Evolutionary conservation across 371 early-diverging fungal genomes (phyloP).

Genomic region (Apophysomyces sp.): DNA sequence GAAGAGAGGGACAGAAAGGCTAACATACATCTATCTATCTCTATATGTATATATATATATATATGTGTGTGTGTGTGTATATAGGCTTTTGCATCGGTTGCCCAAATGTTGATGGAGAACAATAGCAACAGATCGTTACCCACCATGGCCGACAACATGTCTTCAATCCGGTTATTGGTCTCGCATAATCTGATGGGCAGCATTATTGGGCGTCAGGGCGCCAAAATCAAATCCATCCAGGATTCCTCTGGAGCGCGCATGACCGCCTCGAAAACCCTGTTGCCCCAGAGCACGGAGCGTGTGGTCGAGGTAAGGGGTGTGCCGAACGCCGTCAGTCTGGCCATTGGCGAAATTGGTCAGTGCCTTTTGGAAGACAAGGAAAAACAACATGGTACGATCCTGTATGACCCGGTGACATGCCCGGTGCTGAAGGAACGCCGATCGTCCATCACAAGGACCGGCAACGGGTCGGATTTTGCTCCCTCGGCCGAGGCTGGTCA

Average conservation of each 20-base stretch:
- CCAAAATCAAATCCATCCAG: slow-evolving; percentile 86
- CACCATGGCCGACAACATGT: slow-evolving; percentile 25
- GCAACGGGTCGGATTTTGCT: slow-evolving; percentile 48
- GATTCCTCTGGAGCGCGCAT: slow-evolving; percentile 79
- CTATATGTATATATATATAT: too few species aligned
- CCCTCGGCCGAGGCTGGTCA: slow-evolving; percentile 35
- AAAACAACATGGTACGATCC: slow-evolving; percentile 43
- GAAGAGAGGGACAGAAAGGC: too few species aligned
- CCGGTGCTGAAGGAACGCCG: slow-evolving; percentile 23
- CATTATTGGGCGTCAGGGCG: slow-evolving; percentile 84
- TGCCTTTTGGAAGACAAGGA: slow-evolving; percentile 50
- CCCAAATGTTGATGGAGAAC: slow-evolving; percentile 77
- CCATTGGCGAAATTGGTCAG: slow-evolving; percentile 66
- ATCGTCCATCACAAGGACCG: slow-evolving; percentile 59
- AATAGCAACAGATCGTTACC: background rate
- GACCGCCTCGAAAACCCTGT: slow-evolving; percentile 82
- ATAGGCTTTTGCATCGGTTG: slow-evolving; percentile 38
- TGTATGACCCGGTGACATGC: slow-evolving; percentile 33
- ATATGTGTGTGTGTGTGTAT: background rate
- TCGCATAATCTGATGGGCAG: slow-evolving; percentile 87
- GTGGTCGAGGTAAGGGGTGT: slow-evolving; percentile 80
- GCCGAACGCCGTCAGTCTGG: slow-evolving; percentile 68
- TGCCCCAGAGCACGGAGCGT: slow-evolving; percentile 86
- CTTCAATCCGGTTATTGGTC: slow-evolving; percentile 70
- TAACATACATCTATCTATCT: too few species aligned